phyloP scores from a whole-genome alignment of 2,329 filamentous ascomycete genomes.

The Apiospora saccharicola region DNA sequence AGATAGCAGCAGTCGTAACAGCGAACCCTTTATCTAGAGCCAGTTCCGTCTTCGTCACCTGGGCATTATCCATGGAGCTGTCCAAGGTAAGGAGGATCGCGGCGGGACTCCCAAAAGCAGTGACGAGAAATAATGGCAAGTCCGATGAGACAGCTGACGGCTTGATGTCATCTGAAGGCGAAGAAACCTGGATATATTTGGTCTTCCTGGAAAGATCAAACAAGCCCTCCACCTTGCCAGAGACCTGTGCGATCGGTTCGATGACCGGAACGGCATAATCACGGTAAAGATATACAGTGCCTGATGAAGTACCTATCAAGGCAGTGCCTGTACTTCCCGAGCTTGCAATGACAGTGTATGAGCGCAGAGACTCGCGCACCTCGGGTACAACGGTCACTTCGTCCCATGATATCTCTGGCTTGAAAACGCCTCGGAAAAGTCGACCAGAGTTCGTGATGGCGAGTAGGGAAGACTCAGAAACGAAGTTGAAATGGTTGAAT shows the following conservation, averaged over 20 bases:
- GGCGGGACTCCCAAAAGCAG: conserved; percentile 53
- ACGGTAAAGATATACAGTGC: conserved; percentile 55
- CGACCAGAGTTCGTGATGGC: conserved; percentile 67
- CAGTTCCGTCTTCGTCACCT: conserved; percentile 42
- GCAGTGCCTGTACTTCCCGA: conserved; percentile 46
- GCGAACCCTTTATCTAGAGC: conserved; percentile 58
- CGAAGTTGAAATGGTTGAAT: conserved; percentile 70
- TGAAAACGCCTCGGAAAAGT: conserved; percentile 57
- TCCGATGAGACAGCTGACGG: neutral
- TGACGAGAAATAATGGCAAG: conserved; percentile 51
- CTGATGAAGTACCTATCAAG: conserved; percentile 58
- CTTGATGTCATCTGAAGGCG: neutral
- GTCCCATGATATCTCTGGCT: conserved; percentile 47
- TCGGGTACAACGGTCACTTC: conserved; percentile 48
- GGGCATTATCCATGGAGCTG: conserved; percentile 33
- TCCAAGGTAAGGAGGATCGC: conserved; percentile 53
- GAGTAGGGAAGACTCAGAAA: conserved; percentile 60
- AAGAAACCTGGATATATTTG: neutral
- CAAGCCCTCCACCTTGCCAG: conserved; percentile 60
- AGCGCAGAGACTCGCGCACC: conserved; percentile 48
- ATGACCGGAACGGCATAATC: conserved; percentile 38
- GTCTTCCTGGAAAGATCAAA: conserved; percentile 46
- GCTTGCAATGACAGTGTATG: conserved; percentile 56
- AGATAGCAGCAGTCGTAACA: conserved; percentile 54
- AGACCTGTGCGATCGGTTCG: conserved; percentile 47